Evolutionary conservation across 1,284 basidiomycete species (phyloP).

Genomic region (Naganishia liquefaciens): DNA sequence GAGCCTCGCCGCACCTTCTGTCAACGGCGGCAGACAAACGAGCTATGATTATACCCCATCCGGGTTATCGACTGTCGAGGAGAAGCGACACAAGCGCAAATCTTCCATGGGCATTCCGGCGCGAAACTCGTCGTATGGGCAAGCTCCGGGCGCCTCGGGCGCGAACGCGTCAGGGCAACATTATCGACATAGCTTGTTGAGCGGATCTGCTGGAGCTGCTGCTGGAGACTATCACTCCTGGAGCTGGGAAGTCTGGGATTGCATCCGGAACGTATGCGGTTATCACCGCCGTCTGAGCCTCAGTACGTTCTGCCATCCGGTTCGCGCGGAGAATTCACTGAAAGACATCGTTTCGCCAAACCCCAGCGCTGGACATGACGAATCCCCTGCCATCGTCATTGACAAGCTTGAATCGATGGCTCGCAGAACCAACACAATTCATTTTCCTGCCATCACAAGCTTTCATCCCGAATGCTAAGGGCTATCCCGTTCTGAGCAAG

Average conservation of each 20-base stretch:
- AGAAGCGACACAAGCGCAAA: conserved; percentile 46
- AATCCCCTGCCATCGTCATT: conserved; percentile 77
- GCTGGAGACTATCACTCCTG: conserved; percentile 66
- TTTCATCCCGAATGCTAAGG: conserved; percentile 94
- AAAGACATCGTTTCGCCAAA: background rate
- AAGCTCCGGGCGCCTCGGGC: conserved; percentile 41
- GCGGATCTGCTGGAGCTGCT: conserved; percentile 28
- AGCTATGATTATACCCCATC: conserved; percentile 24
- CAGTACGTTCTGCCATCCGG: conserved; percentile 61
- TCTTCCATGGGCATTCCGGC: conserved; percentile 38
- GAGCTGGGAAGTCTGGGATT: conserved; percentile 99
- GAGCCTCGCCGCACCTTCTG: conserved; percentile 22
- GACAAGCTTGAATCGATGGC: conserved; percentile 77
- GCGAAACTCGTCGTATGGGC: conserved; percentile 43
- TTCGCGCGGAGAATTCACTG: background rate
- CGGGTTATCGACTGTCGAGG: conserved; percentile 24
- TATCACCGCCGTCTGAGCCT: conserved; percentile 79
- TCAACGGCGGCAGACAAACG: background rate
- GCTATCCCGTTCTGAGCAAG: conserved; percentile 95
- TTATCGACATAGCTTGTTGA: conserved; percentile 34
- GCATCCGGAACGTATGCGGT: conserved; percentile 81
- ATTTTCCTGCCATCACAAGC: conserved; percentile 84
- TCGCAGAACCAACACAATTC: conserved; percentile 83
- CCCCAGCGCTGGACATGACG: conserved; percentile 80
- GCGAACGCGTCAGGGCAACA: conserved; percentile 31